Conservation (phyloP, 1,139 yeast genomes). For the Sugiyamaella grinbergsii region DNA sequence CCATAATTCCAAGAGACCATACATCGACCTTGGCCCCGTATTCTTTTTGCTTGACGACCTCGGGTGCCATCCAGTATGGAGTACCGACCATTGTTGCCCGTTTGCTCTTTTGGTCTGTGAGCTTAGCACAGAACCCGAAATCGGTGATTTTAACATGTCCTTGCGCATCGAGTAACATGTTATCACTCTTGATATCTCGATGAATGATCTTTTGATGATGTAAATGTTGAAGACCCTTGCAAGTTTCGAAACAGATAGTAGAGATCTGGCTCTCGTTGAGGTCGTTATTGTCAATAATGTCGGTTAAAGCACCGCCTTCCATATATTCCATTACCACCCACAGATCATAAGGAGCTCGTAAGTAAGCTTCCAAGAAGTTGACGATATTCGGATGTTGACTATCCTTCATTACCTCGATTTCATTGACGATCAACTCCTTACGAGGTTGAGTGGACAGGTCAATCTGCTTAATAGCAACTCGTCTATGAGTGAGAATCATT, state of each 20-base stretch:
- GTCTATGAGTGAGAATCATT: slow-evolving; percentile 38
- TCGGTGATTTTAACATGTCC: slow-evolving; percentile 96
- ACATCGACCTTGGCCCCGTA: slow-evolving; percentile 97
- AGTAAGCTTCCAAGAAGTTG: slow-evolving; percentile 82
- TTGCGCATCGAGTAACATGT: slow-evolving; percentile 78
- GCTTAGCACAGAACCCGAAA: slow-evolving; percentile 96
- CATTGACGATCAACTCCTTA: slow-evolving; percentile 91
- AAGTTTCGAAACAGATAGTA: slow-evolving; percentile 85
- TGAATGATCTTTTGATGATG: slow-evolving; percentile 92
- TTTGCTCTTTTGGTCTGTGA: slow-evolving; percentile 88
- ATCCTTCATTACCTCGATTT: slow-evolving; percentile 91
- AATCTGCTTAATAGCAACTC: slow-evolving; percentile 91
- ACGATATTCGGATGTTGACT: slow-evolving; percentile 89
- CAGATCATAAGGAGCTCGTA: slow-evolving; percentile 56
- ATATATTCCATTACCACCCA: slow-evolving; percentile 97
- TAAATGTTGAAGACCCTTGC: slow-evolving; percentile 86
- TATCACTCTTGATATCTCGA: slow-evolving; percentile 94
- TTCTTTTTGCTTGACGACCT: slow-evolving; percentile 93
- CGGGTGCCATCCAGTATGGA: slow-evolving; percentile 99
- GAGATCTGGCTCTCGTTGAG: slow-evolving; percentile 92
- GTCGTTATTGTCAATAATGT: slow-evolving; percentile 76
- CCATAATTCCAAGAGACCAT: slow-evolving; percentile 98
- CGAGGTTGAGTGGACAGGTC: slow-evolving; percentile 91
- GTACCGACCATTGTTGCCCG: slow-evolving; percentile 99
- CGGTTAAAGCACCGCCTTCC: slow-evolving; percentile 91